Base-by-base conservation (phyloP, 805 yeast species). In the Pichia heedii region DNA sequence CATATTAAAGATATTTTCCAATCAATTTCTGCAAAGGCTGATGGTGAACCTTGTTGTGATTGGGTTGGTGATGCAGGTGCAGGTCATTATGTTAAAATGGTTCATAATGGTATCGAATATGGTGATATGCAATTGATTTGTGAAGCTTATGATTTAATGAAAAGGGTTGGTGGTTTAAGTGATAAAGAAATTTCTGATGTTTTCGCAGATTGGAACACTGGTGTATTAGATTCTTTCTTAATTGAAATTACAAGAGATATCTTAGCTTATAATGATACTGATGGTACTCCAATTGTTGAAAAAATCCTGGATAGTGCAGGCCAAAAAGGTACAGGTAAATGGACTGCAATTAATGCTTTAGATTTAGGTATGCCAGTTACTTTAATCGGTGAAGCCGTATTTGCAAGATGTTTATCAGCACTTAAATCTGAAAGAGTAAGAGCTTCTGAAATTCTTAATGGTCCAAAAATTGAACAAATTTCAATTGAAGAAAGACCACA, bases 41-140 rank as follows among this genome's bases (percentile, higher is more conserved):
- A 93, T 63, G 96, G 96, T 59, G 97, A 93, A 74, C 96, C 98
- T 65, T 90, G 98, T 74, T 90, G 98, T 74, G 98, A 90, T 79
- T 90, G 98, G 98, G 97, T 90, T 58, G 98, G 98, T 62, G 95
- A 90, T 57, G 96, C 95, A 49, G 98, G 98, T 69, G 80, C 97
- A 38, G 98, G 98, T 62, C 98, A 90, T 72, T 90, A 83, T 72
- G 97, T 90, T 65, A 90, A 90, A 77, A 93, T 93, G 98, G 97
- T 93, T 53, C 98, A 90, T 79, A 90, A 90, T 68, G 98, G 98
- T 84, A 90, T 90, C 59, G 98, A 90, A 74, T 90, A 90, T 70
- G 98, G 97, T 78, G 98, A 90, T 72, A 90, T 90, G 98, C 98
- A 90, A 75, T 78, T 90, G 76, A 90, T 90, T 66, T 81, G 90